Conservation (phyloP, 1,139 yeast genomes). For the Hemisphaericaspora xylanilytica region DNA sequence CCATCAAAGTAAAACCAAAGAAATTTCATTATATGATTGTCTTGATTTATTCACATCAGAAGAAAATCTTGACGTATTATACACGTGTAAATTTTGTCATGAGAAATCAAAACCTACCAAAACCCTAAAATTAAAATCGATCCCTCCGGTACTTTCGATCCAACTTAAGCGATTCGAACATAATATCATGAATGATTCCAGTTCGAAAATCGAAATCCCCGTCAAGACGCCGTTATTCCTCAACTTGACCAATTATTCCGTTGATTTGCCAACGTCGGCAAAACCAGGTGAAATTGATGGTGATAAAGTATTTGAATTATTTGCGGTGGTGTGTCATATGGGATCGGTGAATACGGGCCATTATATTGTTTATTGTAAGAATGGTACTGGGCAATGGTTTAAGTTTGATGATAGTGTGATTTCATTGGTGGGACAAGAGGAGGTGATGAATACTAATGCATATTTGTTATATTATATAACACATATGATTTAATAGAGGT, state of each 20-base stretch:
- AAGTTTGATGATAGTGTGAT: constrained; percentile 88
- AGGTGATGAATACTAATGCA: constrained; percentile 69
- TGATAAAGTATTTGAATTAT: constrained; percentile 64
- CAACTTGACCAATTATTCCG: constrained; percentile 62
- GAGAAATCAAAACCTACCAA: constrained; percentile 64
- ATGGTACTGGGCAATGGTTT: constrained; percentile 75
- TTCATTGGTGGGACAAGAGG: constrained; percentile 60
- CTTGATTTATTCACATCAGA: constrained; percentile 70
- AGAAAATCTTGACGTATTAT: constrained; percentile 73
- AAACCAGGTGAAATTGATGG: constrained; percentile 18
- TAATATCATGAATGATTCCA: constrained; percentile 47
- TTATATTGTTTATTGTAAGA: constrained; percentile 77
- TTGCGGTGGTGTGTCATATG: constrained; percentile 82
- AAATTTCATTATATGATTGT: constrained; percentile 55
- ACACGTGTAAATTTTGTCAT: constrained; percentile 66
- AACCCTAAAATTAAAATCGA: constrained; percentile 60
- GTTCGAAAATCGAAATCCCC: constrained; percentile 73
- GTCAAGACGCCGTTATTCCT: constrained; percentile 71
- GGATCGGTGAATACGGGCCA: constrained; percentile 97
- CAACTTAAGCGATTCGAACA: constrained; percentile 91
- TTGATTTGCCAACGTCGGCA: constrained; percentile 25
- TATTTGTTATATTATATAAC: constrained; percentile 77
- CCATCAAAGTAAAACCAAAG: too few species aligned
- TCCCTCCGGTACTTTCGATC: constrained; percentile 77
- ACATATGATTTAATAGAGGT: constrained; percentile 31